phyloP scores from a whole-genome alignment of 345 rosid genomes.

The Atalantia buxifolia region DNA sequence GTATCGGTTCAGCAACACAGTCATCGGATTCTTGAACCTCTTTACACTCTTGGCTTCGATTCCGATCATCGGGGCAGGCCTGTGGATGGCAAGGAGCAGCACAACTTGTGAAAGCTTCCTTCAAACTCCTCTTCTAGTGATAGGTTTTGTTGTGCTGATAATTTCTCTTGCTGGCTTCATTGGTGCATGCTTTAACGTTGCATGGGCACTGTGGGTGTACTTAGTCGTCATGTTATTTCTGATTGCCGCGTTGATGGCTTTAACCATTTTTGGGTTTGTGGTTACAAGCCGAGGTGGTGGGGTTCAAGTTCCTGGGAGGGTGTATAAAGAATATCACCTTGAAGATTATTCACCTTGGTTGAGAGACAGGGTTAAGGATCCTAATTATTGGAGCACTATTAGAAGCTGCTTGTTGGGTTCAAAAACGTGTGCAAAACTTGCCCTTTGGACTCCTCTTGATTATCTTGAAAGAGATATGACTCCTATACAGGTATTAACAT shows the following conservation, averaged over 20 bases:
- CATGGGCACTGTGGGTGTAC: slow-evolving; percentile 91
- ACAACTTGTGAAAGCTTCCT: slow-evolving; percentile 81
- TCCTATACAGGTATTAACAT: slow-evolving; percentile 69
- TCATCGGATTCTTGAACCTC: slow-evolving; percentile 76
- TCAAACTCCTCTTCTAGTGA: slow-evolving; percentile 72
- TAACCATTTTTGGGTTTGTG: slow-evolving; percentile 74
- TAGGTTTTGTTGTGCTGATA: slow-evolving; percentile 68
- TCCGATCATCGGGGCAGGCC: slow-evolving; percentile 81
- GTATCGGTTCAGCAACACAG: slow-evolving; percentile 81
- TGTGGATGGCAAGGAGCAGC: slow-evolving; percentile 84
- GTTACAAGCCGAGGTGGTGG: slow-evolving; percentile 88
- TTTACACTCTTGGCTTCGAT: slow-evolving; percentile 79
- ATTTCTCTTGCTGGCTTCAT: slow-evolving; percentile 81
- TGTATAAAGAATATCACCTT: slow-evolving; percentile 67
- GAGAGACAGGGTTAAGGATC: slow-evolving; percentile 50
- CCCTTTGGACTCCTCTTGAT: slow-evolving; percentile 83
- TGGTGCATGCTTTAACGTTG: slow-evolving; percentile 85
- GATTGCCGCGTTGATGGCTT: slow-evolving; percentile 56
- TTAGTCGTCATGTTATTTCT: slow-evolving; percentile 73
- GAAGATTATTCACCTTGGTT: slow-evolving; percentile 82
- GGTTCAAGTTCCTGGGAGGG: slow-evolving; percentile 55
- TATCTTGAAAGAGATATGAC: slow-evolving; percentile 59
- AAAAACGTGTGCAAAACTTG: slow-evolving; percentile 58
- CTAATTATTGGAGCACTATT: slow-evolving; percentile 62
- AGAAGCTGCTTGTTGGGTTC: slow-evolving; percentile 74